Base-by-base conservation (phyloP, 805 yeast species). In the Teunomyces gatunensis region DNA sequence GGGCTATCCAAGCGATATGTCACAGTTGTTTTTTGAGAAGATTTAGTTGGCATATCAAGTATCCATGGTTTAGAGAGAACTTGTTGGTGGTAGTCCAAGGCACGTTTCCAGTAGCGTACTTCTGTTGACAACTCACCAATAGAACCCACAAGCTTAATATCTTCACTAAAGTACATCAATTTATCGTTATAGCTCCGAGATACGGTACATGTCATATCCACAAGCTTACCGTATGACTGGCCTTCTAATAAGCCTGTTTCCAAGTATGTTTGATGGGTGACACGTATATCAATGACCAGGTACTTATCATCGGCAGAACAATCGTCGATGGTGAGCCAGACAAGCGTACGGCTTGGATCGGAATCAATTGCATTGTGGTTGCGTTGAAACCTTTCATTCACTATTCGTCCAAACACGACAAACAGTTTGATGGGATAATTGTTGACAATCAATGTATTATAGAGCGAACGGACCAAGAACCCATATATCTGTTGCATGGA, bases 391-490 rank as follows among this genome's bases (percentile, higher is more conserved):
- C 10, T 35, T 17, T 25, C 35, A 29, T 53, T 56, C 23, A 56
- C 53, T 10, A 72, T 52, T 6, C 61, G 55, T 2, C 77, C 77
- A 21, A 53, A 46, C 0, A 72, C 49, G 4, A 44, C 49, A 1
- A 66, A 47, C 6, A 41, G 49, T 23, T 49, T 53, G 0, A 73
- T 52, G 3, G 78, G 78, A 50, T 69, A 60, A 48, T 72, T 73
- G 33, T 61, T 59, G 4, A 71, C 54, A 36, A 63, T 30, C 21
- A 20, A 51, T 28, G 33, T 35, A 52, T 17, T 55, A 15, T 13
- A 17, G 20, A 18, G 42, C 11, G 41, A 28, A 7, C 33, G 37
- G 37, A 41, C 27, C 17, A 29, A 15, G 20, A 23, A 39, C 6
- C 47, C 52, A 23, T 48, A 48, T 23, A 42, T 40, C n/a, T 11